Evolutionary conservation across 2,329 filamentous ascomycete genomes (phyloP), one percentile per base, ranked within the genome.

Genomic region (Talaromyces sp.): DNA sequence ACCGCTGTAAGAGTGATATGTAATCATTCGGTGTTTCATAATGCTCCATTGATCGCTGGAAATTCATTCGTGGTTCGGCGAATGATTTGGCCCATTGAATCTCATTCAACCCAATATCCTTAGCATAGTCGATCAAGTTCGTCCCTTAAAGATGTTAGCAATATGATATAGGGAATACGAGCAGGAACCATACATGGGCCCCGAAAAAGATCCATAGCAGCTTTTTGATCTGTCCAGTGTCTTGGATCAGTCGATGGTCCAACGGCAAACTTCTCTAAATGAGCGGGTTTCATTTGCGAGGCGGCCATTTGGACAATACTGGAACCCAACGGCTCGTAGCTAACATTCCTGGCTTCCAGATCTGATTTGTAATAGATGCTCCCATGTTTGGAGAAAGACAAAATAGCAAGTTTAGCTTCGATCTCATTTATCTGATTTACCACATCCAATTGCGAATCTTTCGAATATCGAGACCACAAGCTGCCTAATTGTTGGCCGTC

Each of bases 41-140:
- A 53, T 31, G 17, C 5, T 63, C 48, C 19, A 36, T 39, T 37
- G 61, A 64, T 17, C 58, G 45, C 25, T 63, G 54, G 15, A 45
- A 58, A 22, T 64, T 64, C 22, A 63, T 62, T 57, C 61, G 41
- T 31, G 59, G 59, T 53, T 46, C 15, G 22, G 62, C 57, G 21
- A 61, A 46, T 15, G 56, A 58, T 35, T 57, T 43, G 25, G 59
- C 58, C 62, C 59, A 63, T 48, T 58, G 28, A 11, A 61, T 28
- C 51, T 64, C 58, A 31, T 63, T 63, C 36, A 40, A 17, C 15
- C 19, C 21, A 28, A 56, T 56, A 17, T 48, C 41, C 21, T 6
- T 56, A 17, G 59, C 55, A 39, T 63, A 63, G 37, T 63, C 58
- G 19, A 19, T 45, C n/a, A 52, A 17, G 41, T 55, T 62, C 1